phyloP scores from a whole-genome alignment of 2,329 filamentous ascomycete genomes.

The Fusarium citri region DNA sequence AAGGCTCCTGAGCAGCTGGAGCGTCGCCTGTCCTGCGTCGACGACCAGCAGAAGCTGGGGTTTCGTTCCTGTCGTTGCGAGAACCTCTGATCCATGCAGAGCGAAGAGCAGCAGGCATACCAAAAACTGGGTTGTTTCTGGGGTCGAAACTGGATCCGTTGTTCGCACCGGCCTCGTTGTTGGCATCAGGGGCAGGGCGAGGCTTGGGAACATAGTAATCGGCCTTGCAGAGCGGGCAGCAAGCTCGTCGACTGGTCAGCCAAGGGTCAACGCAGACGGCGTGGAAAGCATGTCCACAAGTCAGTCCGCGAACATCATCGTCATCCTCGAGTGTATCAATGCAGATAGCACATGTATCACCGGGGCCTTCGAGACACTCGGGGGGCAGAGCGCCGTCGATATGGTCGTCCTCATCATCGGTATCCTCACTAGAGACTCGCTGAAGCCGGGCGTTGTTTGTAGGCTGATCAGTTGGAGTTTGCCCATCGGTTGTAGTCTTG shows the following conservation, averaged over 20 bases:
- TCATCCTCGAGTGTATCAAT: slow-evolving; percentile 94
- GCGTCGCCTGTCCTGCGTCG: slow-evolving; percentile 25
- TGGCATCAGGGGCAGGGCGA: slow-evolving; percentile 64
- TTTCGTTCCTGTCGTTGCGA: slow-evolving; percentile 11
- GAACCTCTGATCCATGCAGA: slow-evolving; percentile 54
- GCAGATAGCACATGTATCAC: slow-evolving; percentile 96
- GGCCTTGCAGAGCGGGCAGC: slow-evolving; percentile 96
- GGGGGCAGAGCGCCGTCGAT: slow-evolving; percentile 85
- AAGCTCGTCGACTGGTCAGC: slow-evolving; percentile 92
- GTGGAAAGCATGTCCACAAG: slow-evolving; percentile 98
- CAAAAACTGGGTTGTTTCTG: slow-evolving; percentile 59
- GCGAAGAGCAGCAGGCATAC: slow-evolving; percentile 58
- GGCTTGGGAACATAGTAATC: slow-evolving; percentile 98
- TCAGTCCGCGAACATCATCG: slow-evolving; percentile 92
- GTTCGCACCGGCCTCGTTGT: slow-evolving; percentile 51
- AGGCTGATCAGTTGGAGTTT: slow-evolving; percentile 41
- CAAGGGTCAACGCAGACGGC: slow-evolving; percentile 95
- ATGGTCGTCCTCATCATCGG: slow-evolving; percentile 79
- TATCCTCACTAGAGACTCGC: slow-evolving; percentile 62
- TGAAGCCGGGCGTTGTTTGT: slow-evolving; percentile 49
- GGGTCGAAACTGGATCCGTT: slow-evolving; percentile 47
- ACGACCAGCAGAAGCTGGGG: slow-evolving; percentile 15
- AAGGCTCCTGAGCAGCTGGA: slow-evolving; percentile 17
- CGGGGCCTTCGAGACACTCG: slow-evolving; percentile 82
- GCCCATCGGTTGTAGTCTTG: slow-evolving; percentile 35